Evolutionary conservation across 2,329 filamentous ascomycete species (phyloP).

Genomic region (Whalleya microplaca): DNA sequence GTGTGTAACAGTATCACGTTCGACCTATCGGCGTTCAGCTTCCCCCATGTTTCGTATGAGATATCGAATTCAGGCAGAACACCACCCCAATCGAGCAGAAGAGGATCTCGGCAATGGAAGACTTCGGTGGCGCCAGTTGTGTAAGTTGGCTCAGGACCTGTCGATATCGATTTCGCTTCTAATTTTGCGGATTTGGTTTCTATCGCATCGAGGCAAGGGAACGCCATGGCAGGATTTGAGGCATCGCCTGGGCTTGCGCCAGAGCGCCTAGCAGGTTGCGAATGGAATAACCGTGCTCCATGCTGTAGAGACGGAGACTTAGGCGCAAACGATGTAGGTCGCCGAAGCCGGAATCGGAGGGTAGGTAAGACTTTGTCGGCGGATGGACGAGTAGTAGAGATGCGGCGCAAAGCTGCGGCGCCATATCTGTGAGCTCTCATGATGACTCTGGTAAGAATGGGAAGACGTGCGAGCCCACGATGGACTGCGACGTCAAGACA

Average conservation of each 20-base stretch:
- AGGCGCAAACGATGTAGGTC: slow-evolving; percentile 1
- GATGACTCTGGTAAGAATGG: neutral
- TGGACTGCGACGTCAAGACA: slow-evolving; percentile 11
- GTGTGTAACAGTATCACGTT: slow-evolving; percentile 95
- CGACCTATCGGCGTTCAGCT: slow-evolving; percentile 75
- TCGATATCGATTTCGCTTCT: slow-evolving; percentile 66
- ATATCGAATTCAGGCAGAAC: slow-evolving; percentile 86
- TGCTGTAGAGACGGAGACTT: slow-evolving; percentile 7
- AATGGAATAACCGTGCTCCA: slow-evolving; percentile 29
- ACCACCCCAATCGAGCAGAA: slow-evolving; percentile 93
- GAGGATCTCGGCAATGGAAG: slow-evolving; percentile 73
- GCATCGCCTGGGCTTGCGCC: slow-evolving; percentile 42
- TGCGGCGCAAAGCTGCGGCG: slow-evolving; percentile 30
- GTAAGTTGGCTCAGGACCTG: slow-evolving; percentile 91
- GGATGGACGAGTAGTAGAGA: slow-evolving; percentile 21
- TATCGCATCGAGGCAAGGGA: slow-evolving; percentile 85
- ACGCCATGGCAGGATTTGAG: slow-evolving; percentile 84
- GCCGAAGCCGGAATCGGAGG: slow-evolving; percentile 11
- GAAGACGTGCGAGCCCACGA: slow-evolving; percentile 7
- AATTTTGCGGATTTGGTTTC: slow-evolving; percentile 79
- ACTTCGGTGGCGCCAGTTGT: slow-evolving; percentile 82
- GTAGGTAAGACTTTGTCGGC: slow-evolving; percentile 4
- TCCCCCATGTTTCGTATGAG: slow-evolving; percentile 92
- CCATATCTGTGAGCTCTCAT: slow-evolving; percentile 32
- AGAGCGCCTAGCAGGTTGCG: slow-evolving; percentile 29